A percentile compares a stretch with the other conserved stretches of the same genome.
Evolutionary conservation across 176 grass and related monocot genomes (phyloP).

Genomic region (Cocos nucifera): DNA sequence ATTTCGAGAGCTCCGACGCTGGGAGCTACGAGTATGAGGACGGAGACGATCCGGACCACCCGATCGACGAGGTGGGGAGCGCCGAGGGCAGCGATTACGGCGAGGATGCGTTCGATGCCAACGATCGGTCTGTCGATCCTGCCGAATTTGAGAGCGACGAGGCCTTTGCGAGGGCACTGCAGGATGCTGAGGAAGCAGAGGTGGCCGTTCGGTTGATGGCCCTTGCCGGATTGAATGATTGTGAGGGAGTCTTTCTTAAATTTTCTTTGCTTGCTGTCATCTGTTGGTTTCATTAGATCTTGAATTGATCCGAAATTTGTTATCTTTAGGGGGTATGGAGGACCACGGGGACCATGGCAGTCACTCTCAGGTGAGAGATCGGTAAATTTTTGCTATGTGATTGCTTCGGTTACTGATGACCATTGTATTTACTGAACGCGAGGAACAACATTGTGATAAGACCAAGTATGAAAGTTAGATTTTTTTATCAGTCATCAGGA

Average conservation of each 20-base stretch:
- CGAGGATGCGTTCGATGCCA: conserved; percentile 48
- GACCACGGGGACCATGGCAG: conserved; percentile 59
- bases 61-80: conserved; percentile 28
- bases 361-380: conserved; percentile 44
- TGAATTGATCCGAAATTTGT: conserved; percentile 11
- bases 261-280: conserved; percentile 4
- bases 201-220: conserved; percentile 68
- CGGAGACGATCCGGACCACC: conserved; percentile 39
- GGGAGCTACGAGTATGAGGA: conserved; percentile 59
- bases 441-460: no score
- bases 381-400: conserved; percentile 9
- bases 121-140: conserved; percentile 42
- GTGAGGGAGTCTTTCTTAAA: conserved; percentile 30
- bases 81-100: conserved; percentile 68
- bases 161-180: conserved; percentile 72
- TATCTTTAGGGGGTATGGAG: conserved; percentile 57
- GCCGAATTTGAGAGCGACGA: conserved; percentile 73
- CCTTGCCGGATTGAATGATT: conserved; percentile 72
- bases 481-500: no score
- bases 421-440: neutral
- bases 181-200: conserved; percentile 83
- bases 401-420: neutral
- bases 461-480: no score
- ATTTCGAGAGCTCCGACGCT: conserved; percentile 77
- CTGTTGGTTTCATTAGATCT: neutral